Conservation (phyloP, 2,329 filamentous ascomycete genomes). For the Xylariaceae sp. region DNA sequence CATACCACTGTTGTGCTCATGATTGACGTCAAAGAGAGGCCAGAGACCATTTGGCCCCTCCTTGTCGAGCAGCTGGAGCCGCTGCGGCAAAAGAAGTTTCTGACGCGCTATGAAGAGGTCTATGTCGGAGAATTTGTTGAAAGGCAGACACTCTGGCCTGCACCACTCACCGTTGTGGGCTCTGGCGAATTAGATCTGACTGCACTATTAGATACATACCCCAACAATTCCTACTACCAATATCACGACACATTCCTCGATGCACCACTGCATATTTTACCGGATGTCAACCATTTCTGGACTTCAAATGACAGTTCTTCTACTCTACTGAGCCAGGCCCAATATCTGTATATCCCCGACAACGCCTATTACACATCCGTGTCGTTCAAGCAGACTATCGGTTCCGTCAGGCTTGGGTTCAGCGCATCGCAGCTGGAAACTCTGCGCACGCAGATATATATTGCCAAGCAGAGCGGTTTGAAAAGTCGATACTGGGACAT, state of each 20-base stretch:
- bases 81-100: constrained; percentile 60
- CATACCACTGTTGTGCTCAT: constrained; percentile 59
- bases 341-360: constrained; percentile 34
- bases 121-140: constrained; percentile 54
- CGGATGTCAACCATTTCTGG: not conserved
- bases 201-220: not conserved
- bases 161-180: not conserved
- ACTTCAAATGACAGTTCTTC: not conserved
- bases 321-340: not conserved
- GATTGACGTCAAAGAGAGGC: constrained; percentile 69
- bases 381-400: constrained; percentile 1
- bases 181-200: not conserved
- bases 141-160: constrained; percentile 13
- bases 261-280: not conserved
- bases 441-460: constrained; percentile 57
- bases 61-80: constrained; percentile 60
- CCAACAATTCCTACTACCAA: not conserved
- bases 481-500: constrained; percentile 67
- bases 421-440: constrained; percentile 52
- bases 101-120: constrained; percentile 56
- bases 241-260: constrained; percentile 6
- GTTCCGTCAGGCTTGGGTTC: constrained; percentile 1
- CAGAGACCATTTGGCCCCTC: constrained; percentile 54
- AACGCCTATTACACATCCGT: constrained; percentile 37
- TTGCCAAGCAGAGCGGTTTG: constrained; percentile 63